Conservation (phyloP, 805 yeast species). For the Candida golubevii region DNA sequence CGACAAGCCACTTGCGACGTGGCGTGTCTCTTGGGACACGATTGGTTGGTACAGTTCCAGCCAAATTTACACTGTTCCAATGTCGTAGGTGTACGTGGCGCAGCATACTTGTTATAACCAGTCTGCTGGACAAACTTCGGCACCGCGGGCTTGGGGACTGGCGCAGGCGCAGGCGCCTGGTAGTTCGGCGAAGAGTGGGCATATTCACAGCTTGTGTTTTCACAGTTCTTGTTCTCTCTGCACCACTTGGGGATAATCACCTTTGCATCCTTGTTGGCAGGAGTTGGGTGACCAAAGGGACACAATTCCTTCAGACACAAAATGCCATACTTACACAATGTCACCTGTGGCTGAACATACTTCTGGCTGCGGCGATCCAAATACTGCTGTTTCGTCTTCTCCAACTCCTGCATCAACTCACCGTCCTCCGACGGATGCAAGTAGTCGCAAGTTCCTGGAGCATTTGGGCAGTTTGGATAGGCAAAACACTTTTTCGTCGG, state of each 20-base stretch:
- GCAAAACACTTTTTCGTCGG: slow-evolving; percentile 73
- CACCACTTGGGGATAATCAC: slow-evolving; percentile 75
- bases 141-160: slow-evolving; percentile 9
- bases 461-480: slow-evolving; percentile 73
- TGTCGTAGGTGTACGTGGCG: slow-evolving; percentile 37
- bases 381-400: slow-evolving; percentile 52
- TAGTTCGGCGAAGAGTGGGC: slow-evolving; percentile 79
- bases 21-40: slow-evolving; percentile 85
- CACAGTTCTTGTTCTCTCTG: slow-evolving; percentile 60
- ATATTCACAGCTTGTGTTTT: slow-evolving; percentile 55
- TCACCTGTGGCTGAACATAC: slow-evolving; percentile 26
- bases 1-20: slow-evolving; percentile 70
- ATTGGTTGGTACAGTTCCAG: slow-evolving; percentile 65
- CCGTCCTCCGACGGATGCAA: slow-evolving; percentile 85
- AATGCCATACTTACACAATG: slow-evolving; percentile 71
- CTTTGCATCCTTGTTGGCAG: slow-evolving; percentile 70
- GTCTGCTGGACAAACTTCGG: slow-evolving; percentile 4
- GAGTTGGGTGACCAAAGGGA: slow-evolving; percentile 90
- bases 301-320: slow-evolving; percentile 74
- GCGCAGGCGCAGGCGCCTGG: slow-evolving; percentile 26
- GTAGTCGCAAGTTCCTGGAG: slow-evolving; percentile 77
- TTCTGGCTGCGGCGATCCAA: slow-evolving; percentile 34
- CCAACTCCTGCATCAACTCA: slow-evolving; percentile 63
- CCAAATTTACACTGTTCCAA: slow-evolving; percentile 85
- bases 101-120: slow-evolving; percentile 3